Evolutionary conservation across 371 early-diverging fungal genomes (phyloP).

Genomic region (Umbelopsis sp.): DNA sequence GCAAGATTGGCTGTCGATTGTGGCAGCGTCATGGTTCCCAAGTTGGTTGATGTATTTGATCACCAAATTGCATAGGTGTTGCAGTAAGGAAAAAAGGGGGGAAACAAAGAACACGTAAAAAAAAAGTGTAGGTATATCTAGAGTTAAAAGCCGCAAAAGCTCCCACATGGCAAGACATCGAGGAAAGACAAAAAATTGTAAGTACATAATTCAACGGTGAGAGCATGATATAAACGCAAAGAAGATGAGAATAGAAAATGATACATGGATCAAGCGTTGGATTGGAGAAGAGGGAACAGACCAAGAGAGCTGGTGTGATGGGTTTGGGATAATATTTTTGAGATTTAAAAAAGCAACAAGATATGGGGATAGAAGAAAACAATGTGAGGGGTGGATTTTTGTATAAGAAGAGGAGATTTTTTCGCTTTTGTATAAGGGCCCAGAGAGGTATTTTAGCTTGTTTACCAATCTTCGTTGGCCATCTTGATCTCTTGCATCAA

Average conservation of each 20-base stretch:
- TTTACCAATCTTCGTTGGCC: conserved; percentile 49
- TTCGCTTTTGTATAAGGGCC: background rate
- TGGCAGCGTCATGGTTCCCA: conserved; percentile 3
- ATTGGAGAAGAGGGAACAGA: too few species aligned
- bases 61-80: background rate
- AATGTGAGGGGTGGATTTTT: background rate
- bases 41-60: conserved; percentile 1
- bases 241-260: too few species aligned
- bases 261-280: too few species aligned
- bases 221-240: too few species aligned
- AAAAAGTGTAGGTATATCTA: background rate
- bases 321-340: too few species aligned
- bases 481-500: conserved; percentile 74
- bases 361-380: background rate
- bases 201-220: too few species aligned
- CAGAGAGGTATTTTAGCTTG: background rate
- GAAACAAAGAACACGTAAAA: background rate
- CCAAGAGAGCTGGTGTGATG: too few species aligned
- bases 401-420: too few species aligned
- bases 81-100: background rate
- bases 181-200: too few species aligned
- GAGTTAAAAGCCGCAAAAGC: background rate
- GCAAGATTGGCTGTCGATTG: background rate
- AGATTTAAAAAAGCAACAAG: background rate
- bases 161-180: too few species aligned